Evolutionary conservation across 306 rosid genomes (phyloP), one percentile per base, ranked within the genome.

Genomic region (Acacia acuminata): DNA sequence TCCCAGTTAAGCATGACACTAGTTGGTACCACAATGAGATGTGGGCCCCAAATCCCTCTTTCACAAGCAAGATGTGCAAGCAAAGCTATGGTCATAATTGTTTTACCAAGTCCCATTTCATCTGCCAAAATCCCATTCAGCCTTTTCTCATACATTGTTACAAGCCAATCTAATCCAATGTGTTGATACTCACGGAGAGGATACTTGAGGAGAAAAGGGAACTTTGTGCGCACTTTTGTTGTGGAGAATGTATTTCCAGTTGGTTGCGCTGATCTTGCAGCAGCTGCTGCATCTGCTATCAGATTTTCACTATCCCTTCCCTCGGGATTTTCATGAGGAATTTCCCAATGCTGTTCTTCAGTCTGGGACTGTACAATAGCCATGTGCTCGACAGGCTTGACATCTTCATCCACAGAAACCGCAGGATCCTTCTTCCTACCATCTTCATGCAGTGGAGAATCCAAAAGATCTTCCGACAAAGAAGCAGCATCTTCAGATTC

Each of bases 1-100:
- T 96, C 99, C 99, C 99, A 96, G 81, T 96, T 96, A 73, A 96
- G 97, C 99, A 96, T 94, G 78, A 96, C 99, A 85, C 99, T 96
- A 55, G 99, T 96, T 73, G 99, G 99, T 79, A 96, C 99, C 81
- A 96, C 98, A 82, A 96, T 96, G 55, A 96, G 94, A 90, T 96
- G 99, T 25, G 99, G 98, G 66, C 98, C 99, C 99, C 99, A 96
- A 75, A 96, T 94, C 43, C 99, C 99, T 83, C 92, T 96, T 84
- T 96, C 99, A 87, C 97, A 92, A 47, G 99, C 99, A 56, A 92
- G 93, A 83, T 96, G 98, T 38, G 99, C 98, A 87, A 96, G 97
- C 93, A 96, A 84, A 34, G 99, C 90, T 71, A 96, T 96, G 12
- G 99, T 96, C 98, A 96, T 96, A 82, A 94, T 96, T 44, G 99